Base-by-base conservation (phyloP, 1,139 yeast genomes). In the Saccharomyces hybrid region DNA sequence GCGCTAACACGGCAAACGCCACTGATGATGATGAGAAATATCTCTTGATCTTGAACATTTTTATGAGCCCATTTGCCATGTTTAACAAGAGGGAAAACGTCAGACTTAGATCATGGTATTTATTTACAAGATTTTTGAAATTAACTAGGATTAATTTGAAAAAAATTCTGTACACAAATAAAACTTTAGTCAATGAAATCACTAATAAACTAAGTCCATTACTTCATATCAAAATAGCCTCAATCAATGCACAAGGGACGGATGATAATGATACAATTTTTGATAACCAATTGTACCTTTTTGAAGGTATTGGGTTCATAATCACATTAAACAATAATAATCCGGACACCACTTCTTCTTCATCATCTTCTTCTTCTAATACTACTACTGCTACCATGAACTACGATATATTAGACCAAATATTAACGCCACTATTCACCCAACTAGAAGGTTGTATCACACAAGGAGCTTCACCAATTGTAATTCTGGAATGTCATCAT, bases 31-130 rank as follows among this genome's bases (percentile, higher is more conserved):
- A 74, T 41, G 83, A 79, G 47, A 73, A 88, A 50, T 75, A 88
- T 9, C 70, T 82, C 57, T 74, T 93, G 58, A 87, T 82, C 57
- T 74, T 93, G 58, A 87, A 87, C 61, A 78, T 87, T 29, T 93
- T 93, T 68, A 82, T 90, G 49, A 84, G 93, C 41, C 84, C 83
- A 29, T 77, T 84, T 62, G 98, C 97, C 12, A 80, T 93, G 58
- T 90, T 88, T 68, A 88, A 86, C 70, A 75, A 78, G 3, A 77
- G 78, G 59, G 85, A 81, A 56, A 84, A 82, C 59, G 97, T 91
- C 9, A 83, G 91, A 64, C 77, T 83, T 56, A 82, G 98, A 69
- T 79, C 95, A 52, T 93, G 99, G 97, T 93, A 89, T 69, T 75
- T 91, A 59, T 88, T 93, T 62, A 85, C 85, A 65, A 80, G 96